These are phyloP conservation scores for Zalaria sp. DNA, from an alignment of 2,329 filamentous ascomycete genomes.

Conservation along the genomic window DNA sequence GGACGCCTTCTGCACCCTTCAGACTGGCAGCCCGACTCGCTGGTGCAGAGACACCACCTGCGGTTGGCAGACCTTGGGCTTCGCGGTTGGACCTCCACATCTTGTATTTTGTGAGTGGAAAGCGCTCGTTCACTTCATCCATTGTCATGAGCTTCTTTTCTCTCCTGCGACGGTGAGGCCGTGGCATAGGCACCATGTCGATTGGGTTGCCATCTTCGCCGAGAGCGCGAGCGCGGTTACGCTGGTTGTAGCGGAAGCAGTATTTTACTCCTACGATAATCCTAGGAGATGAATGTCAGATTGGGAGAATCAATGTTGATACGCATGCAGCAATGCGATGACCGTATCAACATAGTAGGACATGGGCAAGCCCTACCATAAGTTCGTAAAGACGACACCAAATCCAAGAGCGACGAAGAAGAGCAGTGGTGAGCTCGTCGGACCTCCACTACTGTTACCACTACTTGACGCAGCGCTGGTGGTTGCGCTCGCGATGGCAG, in stretches of 20 bases:
- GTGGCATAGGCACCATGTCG: constrained; percentile 70
- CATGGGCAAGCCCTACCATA: constrained; percentile 56
- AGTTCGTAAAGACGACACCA: constrained; percentile 94
- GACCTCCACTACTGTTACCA: constrained; percentile 24
- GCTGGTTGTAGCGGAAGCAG: constrained; percentile 95
- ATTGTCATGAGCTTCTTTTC: constrained; percentile 99
- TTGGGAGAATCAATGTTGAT: constrained; percentile 1
- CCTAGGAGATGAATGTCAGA: constrained; percentile 37
- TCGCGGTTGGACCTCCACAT: constrained; percentile 77
- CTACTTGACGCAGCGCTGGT: constrained; percentile 11
- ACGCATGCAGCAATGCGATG: neutral
- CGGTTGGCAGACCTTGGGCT: constrained; percentile 66
- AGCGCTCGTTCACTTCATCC: constrained; percentile 96
- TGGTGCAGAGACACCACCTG: constrained; percentile 67
- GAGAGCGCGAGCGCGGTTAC: constrained; percentile 64
- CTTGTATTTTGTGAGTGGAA: constrained; percentile 94
- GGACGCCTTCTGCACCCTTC: constrained; percentile 43
- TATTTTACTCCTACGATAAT: constrained; percentile 99
- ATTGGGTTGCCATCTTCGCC: constrained; percentile 75
- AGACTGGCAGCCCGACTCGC: constrained; percentile 61
- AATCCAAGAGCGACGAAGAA: constrained; percentile 96
- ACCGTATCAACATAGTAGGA: neutral
- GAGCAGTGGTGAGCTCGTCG: constrained; percentile 59
- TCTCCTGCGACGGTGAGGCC: constrained; percentile 70
- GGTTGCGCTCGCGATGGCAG: constrained; percentile 10